phyloP scores from a whole-genome alignment of 2,329 filamentous ascomycete species.

The Colletotrichum sp. region DNA sequence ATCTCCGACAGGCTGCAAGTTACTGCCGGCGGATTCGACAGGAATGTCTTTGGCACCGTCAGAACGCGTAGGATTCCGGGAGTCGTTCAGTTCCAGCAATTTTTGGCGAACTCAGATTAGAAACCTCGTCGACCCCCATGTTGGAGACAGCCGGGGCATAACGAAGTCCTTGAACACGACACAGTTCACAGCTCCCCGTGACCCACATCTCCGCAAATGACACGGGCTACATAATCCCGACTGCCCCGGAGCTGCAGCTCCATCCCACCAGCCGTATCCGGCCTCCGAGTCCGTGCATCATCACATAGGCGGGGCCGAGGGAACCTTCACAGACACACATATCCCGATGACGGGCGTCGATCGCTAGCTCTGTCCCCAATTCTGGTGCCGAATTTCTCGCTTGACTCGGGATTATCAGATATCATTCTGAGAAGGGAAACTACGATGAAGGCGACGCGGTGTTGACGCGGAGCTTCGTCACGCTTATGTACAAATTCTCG shows the following conservation, averaged over 20 bases:
- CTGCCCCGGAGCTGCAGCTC: background rate
- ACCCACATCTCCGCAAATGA: background rate
- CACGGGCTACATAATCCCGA: background rate
- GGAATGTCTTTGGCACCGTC: background rate
- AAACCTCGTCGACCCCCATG: background rate
- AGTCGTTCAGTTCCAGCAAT: background rate
- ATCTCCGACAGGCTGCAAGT: background rate
- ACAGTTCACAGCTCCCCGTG: background rate
- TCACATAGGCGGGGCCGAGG: background rate
- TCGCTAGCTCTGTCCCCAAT: background rate
- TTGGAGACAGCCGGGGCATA: background rate
- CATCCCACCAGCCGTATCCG: background rate
- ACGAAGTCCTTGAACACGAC: fast-evolving
- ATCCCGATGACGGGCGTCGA: background rate
- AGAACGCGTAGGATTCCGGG: background rate
- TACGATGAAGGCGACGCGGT: background rate
- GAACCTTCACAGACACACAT: background rate
- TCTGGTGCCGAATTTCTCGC: background rate
- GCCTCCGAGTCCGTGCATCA: background rate
- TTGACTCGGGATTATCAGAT: background rate
- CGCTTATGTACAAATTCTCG: background rate
- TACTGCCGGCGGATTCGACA: background rate
- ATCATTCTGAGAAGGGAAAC: background rate
- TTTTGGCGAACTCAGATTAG: background rate
- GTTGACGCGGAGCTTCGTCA: background rate